These are phyloP conservation scores for Solanum chmielewskii DNA, from an alignment of 257 asterid species.

Conservation along the genomic window DNA sequence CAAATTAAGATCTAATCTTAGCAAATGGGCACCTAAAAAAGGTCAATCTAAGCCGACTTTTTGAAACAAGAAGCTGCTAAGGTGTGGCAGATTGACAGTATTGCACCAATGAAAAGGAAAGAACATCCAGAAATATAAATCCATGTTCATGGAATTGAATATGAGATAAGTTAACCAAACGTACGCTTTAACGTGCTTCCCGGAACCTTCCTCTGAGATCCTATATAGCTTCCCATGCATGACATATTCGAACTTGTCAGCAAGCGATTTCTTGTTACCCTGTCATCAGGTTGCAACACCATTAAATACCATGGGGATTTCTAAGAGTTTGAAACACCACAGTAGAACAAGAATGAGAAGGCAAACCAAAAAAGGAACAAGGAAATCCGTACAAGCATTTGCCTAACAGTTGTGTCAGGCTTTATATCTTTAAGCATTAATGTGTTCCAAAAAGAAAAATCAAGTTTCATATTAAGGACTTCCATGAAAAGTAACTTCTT, in stretches of 20 bases:
- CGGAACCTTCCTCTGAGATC: slow-evolving; percentile 56
- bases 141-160: background rate
- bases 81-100: background rate
- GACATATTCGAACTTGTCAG: slow-evolving; percentile 82
- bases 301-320: background rate
- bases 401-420: background rate
- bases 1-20: background rate
- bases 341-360: background rate
- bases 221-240: slow-evolving; percentile 91
- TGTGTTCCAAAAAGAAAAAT: background rate
- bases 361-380: background rate
- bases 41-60: background rate
- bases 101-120: background rate
- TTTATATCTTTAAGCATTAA: background rate
- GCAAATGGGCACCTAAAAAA: background rate
- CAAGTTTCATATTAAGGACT: background rate
- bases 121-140: background rate
- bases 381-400: background rate
- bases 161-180: slow-evolving; percentile 7
- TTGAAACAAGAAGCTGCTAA: background rate
- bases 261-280: slow-evolving; percentile 73
- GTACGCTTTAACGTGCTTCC: slow-evolving; percentile 63
- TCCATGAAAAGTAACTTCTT: background rate
- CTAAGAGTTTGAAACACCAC: background rate
- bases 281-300: slow-evolving; percentile 13